A percentile compares a stretch with the other conserved stretches of the same genome.
Evolutionary conservation across 805 yeast genomes (phyloP).

Genomic region (Alloascoidea hylecoeti): DNA sequence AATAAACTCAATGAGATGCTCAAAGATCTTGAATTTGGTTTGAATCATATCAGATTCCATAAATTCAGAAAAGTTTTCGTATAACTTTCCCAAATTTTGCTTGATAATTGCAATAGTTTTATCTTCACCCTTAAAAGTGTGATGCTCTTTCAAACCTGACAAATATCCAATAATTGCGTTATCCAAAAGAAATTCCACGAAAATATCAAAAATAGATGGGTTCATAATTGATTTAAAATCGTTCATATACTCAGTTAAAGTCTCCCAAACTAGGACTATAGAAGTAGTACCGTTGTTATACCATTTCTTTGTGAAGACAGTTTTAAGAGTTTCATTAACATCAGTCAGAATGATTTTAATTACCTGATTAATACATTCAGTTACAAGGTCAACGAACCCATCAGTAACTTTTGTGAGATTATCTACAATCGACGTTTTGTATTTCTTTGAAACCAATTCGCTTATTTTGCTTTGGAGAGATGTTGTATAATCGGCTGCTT

Average conservation of each 20-base stretch:
- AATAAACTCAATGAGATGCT: slow-evolving; percentile 43
- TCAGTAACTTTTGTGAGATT: slow-evolving; percentile 55
- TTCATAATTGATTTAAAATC: slow-evolving; percentile 45
- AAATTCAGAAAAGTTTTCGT: slow-evolving; percentile 33
- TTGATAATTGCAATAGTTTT: slow-evolving; percentile 29
- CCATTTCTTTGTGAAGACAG: slow-evolving; percentile 61
- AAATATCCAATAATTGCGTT: slow-evolving; percentile 36
- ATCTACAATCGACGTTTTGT: slow-evolving; percentile 42
- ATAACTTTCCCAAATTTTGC: slow-evolving; percentile 44
- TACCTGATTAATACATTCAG: slow-evolving; percentile 41
- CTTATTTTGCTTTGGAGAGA: slow-evolving; percentile 53
- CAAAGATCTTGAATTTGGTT: slow-evolving; percentile 42
- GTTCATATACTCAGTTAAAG: slow-evolving; percentile 58
- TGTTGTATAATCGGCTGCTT: slow-evolving; percentile 55
- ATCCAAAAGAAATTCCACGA: slow-evolving; percentile 38
- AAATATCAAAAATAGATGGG: slow-evolving; percentile 36
- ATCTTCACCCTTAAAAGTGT: slow-evolving; percentile 23
- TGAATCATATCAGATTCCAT: slow-evolving; percentile 26
- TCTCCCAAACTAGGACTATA: slow-evolving; percentile 52
- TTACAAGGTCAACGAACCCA: slow-evolving; percentile 65
- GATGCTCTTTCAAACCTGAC: slow-evolving; percentile 28
- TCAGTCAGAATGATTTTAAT: slow-evolving; percentile 60
- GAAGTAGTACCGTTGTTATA: slow-evolving; percentile 38
- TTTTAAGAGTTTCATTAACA: slow-evolving; percentile 42
- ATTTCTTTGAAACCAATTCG: slow-evolving; percentile 50